Evolutionary conservation across 1,284 basidiomycete species (phyloP).

Genomic region (Ganoderma multipileum): DNA sequence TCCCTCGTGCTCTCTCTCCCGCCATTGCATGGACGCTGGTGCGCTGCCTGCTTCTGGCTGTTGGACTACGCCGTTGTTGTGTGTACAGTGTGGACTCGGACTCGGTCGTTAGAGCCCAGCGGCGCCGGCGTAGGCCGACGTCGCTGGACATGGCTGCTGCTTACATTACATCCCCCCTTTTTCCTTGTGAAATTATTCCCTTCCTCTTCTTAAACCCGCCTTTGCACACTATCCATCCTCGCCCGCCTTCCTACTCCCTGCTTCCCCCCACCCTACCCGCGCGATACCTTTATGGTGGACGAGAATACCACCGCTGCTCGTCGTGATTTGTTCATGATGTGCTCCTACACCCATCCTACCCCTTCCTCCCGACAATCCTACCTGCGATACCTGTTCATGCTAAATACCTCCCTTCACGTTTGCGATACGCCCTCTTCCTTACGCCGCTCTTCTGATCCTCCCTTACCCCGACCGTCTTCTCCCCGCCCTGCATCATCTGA

Average conservation of each 20-base stretch:
- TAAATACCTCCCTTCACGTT: not conserved
- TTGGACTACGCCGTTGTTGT: slow-evolving; percentile 2
- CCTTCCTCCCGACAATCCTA: not conserved
- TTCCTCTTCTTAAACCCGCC: slow-evolving; percentile 7
- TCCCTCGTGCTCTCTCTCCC: not conserved
- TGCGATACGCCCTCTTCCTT: slow-evolving; percentile 13
- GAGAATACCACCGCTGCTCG: slow-evolving; percentile 17
- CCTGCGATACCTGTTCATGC: slow-evolving; percentile 10
- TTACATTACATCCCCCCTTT: slow-evolving; percentile 13
- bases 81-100: not conserved
- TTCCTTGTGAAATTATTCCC: slow-evolving; percentile 30
- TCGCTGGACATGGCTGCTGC: not conserved
- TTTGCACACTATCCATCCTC: not conserved
- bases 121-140: slow-evolving; percentile 20
- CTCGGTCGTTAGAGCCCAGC: slow-evolving; percentile 20
- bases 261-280: not conserved
- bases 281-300: slow-evolving; percentile 12
- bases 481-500: not conserved
- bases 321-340: not conserved
- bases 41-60: not conserved
- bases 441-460: not conserved
- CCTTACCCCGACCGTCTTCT: not conserved
- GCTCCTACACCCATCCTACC: not conserved
- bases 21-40: not conserved
- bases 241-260: not conserved